Evolutionary conservation across 257 asterid genomes (phyloP).

Genomic region (Solanum tarapatanum): DNA sequence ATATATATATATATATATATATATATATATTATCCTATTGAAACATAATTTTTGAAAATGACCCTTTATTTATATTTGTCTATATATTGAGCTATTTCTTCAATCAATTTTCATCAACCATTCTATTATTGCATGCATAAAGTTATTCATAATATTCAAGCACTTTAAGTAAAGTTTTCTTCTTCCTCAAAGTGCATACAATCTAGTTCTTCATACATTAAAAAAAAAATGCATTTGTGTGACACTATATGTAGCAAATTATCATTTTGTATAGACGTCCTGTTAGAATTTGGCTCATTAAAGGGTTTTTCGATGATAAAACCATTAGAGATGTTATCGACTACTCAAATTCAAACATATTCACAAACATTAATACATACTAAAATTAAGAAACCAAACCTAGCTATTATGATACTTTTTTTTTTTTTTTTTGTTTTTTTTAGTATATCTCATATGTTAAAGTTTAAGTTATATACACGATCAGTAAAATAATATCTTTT

Average conservation of each 20-base stretch:
- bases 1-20: too few relatives aligned
- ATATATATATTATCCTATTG: not conserved
- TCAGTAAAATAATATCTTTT: not conserved
- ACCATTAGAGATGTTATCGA: not conserved
- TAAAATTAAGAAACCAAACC: not conserved
- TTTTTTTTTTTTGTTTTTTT: not conserved
- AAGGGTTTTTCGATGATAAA: not conserved
- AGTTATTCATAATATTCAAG: not conserved
- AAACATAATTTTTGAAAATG: conserved; percentile 7
- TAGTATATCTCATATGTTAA: not conserved
- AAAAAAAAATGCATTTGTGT: not conserved
- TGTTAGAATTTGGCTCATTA: not conserved
- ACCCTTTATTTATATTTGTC: conserved; percentile 6
- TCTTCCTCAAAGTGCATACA: not conserved
- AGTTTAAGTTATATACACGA: not conserved
- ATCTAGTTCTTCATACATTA: not conserved
- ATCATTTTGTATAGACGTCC: not conserved
- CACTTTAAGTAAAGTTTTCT: not conserved
- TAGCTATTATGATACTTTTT: not conserved
- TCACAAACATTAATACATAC: not conserved
- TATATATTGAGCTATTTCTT: conserved; percentile 13
- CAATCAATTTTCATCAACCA: not conserved
- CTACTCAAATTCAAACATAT: not conserved
- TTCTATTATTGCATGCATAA: not conserved
- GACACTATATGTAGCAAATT: not conserved